Evolutionary conservation across 805 yeast genomes (phyloP).

Genomic region (Huiozyma naganishii): DNA sequence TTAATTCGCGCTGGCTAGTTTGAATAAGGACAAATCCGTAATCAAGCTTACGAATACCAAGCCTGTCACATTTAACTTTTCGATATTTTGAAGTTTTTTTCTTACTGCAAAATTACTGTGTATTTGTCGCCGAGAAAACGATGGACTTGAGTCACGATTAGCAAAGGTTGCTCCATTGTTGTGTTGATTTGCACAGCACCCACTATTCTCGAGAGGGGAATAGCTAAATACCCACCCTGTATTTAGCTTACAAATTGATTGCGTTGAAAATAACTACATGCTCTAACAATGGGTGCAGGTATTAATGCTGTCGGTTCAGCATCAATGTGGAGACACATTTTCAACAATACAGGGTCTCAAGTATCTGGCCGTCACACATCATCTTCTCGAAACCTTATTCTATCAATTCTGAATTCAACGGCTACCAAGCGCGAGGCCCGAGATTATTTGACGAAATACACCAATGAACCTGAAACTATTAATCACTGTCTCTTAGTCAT

Average conservation of each 20-base stretch:
- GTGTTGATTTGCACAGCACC: too few species aligned
- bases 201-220: too few species aligned
- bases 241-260: too few species aligned
- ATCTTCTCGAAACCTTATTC: constrained; percentile 50
- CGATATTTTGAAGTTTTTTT: neutral
- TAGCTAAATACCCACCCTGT: too few species aligned
- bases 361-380: neutral
- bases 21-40: neutral
- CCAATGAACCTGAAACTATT: constrained; percentile 13
- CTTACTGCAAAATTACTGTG: neutral
- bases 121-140: too few species aligned
- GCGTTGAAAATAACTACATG: too few species aligned
- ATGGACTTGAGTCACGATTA: too few species aligned
- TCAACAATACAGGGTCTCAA: neutral
- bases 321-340: constrained; percentile 12
- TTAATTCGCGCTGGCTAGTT: constrained; percentile 13
- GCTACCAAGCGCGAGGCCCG: constrained; percentile 90
- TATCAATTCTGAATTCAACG: constrained; percentile 77
- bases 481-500: constrained; percentile 23
- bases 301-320: too few species aligned
- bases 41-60: too few species aligned
- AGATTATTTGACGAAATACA: constrained; percentile 65
- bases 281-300: too few species aligned
- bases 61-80: neutral
- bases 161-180: too few species aligned